Evolutionary conservation across 257 asterid species (phyloP), one percentile per base, ranked within the genome.

Genomic region (Sherardia arvensis): DNA sequence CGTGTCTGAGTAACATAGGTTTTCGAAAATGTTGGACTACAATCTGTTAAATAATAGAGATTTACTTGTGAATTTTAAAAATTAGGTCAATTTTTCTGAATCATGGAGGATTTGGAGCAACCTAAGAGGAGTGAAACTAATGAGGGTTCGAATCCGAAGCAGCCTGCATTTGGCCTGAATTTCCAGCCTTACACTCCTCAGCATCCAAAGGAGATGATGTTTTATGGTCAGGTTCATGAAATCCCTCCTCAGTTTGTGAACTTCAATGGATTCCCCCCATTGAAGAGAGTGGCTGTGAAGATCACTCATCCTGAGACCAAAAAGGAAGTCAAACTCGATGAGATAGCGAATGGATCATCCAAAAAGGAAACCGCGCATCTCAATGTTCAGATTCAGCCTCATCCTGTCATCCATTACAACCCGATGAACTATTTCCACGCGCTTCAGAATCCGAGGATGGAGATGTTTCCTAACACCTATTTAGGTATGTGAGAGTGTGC

Each of bases 261-360:
- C 62, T 6, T 47, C 23, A 23, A 61, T 62, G 78, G 70, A 45
- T 43, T 61, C 11, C 29, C 70, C 21, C 74, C 64, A 4, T 66
- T 63, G 62, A 28, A 61, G 22, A 40, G 71, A 2, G 65, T n/a
- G 62, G 49, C 72, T 61, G 73, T 75, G 40, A 75, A 75, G 67
- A 75, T 75, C 25, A 71, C 80, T 67, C 76, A 75, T 63, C 80
- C 80, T 6, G 69, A 75, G 9, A 75, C 80, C 59, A 54, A 62
- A 22, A 73, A 75, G 54, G 80, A 75, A 66, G 33, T 75, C 32
- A 75, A 59, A 45, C 68, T 75, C 45, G 76, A 70, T 53, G 69
- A 71, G 53, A 53, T 59, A 51, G 63, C 26, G 48, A 71, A 70
- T 45, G 33, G 43, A 58, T 43, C 51, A 15, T 43, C 21, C 17